A percentile compares a stretch with the other conserved stretches of the same genome.
Conservation (phyloP, 352 stramenopile species). For the Phytophthora quininea region DNA sequence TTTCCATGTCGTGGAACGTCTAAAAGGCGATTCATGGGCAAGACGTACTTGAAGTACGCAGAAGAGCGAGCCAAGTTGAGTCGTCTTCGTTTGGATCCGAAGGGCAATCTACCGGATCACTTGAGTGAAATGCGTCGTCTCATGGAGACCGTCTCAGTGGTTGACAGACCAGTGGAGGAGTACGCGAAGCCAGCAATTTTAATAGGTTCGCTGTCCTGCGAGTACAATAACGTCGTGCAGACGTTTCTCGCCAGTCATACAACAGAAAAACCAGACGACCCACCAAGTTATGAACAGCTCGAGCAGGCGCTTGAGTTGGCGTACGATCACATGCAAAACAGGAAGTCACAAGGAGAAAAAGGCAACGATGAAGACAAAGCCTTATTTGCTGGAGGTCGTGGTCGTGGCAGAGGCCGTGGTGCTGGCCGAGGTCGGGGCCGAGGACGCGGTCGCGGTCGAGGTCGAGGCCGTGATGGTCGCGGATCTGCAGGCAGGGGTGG, state of each 20-base stretch:
- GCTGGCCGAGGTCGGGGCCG: not conserved
- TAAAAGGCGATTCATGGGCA: conserved; percentile 16
- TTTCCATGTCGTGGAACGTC: conserved; percentile 8
- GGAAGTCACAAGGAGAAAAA: not conserved
- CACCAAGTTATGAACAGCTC: conserved; percentile 15
- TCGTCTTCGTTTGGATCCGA: conserved; percentile 4
- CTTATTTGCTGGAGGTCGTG: conserved; percentile 2
- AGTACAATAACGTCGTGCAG: conserved; percentile 16
- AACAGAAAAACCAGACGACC: conserved; percentile 3
- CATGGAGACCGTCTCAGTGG: conserved; percentile 6
- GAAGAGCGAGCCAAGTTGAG: conserved; percentile 10
- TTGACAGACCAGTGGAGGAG: conserved; percentile 13
- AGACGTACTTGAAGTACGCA: conserved; percentile 20
- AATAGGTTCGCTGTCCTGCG: conserved; percentile 8
- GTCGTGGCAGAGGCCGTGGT: conserved; percentile 2
- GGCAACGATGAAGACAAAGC: conserved; percentile 1
- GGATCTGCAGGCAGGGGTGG: not conserved
- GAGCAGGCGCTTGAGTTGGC: conserved; percentile 18
- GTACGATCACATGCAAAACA: conserved; percentile 5
- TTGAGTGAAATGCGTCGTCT: conserved; percentile 20
- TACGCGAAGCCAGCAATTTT: conserved; percentile 20
- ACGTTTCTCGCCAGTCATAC: conserved; percentile 19
- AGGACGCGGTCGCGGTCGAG: not conserved
- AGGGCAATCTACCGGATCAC: conserved; percentile 12
- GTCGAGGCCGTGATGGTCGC: not conserved